A percentile compares a stretch with the other conserved stretches of the same genome.
These are phyloP conservation scores for Podosphaera aphanis DNA, from an alignment of 2,329 filamentous ascomycete genomes.

Conservation along the genomic window DNA sequence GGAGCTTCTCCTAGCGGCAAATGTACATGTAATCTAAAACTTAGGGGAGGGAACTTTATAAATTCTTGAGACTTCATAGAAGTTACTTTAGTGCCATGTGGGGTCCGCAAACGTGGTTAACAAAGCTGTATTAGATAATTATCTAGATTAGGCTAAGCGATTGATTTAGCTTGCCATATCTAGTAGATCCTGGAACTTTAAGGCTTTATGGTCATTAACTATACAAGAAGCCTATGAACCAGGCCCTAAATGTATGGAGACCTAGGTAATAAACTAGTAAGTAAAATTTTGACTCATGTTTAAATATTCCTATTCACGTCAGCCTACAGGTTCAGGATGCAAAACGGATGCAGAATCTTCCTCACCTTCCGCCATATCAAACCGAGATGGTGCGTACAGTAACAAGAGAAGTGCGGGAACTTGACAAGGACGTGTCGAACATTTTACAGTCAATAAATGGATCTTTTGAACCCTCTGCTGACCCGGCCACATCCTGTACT, in stretches of 20 bases:
- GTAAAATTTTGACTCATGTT: constrained; percentile 3
- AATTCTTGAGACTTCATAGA: too few species aligned
- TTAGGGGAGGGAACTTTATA: too few species aligned
- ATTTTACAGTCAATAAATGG: constrained; percentile 65
- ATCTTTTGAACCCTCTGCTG: constrained; percentile 64
- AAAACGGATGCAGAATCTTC: constrained; percentile 73
- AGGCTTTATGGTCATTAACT: too few species aligned
- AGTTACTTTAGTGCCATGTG: too few species aligned
- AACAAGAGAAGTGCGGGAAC: constrained; percentile 74
- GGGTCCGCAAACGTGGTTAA: too few species aligned
- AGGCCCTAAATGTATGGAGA: constrained; percentile 40
- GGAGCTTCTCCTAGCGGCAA: too few species aligned
- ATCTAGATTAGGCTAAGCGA: too few species aligned
- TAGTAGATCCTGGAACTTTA: too few species aligned
- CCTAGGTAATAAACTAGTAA: constrained; percentile 43
- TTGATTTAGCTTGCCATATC: too few species aligned
- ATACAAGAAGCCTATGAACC: too few species aligned
- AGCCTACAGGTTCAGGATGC: constrained; percentile 61
- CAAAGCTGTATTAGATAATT: too few species aligned
- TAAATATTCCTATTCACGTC: neutral
- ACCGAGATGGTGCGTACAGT: constrained; percentile 73
- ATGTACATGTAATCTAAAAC: too few species aligned
- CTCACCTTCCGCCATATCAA: constrained; percentile 75
- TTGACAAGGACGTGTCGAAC: constrained; percentile 62
- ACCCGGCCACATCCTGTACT: constrained; percentile 68